Evolutionary conservation across 306 rosid species (phyloP).

Genomic region (Arachis hypogaea): DNA sequence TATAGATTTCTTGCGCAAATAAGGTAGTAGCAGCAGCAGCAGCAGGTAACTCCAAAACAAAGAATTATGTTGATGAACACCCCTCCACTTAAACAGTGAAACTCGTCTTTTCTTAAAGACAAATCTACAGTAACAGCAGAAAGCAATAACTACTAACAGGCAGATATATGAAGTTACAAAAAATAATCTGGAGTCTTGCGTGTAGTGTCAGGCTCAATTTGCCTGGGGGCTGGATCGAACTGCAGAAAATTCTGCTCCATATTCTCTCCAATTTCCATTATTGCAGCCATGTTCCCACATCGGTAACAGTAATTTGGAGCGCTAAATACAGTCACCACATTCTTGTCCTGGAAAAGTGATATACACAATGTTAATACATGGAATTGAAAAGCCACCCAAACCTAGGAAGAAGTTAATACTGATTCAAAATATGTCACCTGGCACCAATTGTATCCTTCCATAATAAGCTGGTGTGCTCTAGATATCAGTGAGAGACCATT

Average conservation of each 20-base stretch:
- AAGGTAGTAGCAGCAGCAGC: constrained; percentile 53
- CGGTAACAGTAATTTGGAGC: constrained; percentile 99
- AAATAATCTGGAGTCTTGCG: constrained; percentile 99
- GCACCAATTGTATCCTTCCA: constrained; percentile 99
- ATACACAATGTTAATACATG: constrained; percentile 26
- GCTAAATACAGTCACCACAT: constrained; percentile 96
- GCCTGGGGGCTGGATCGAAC: constrained; percentile 99
- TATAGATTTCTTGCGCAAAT: constrained; percentile 61
- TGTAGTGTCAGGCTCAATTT: constrained; percentile 91
- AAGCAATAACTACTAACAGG: constrained; percentile 59
- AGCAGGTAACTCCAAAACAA: constrained; percentile 59
- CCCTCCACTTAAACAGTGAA: constrained; percentile 54
- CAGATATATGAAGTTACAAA: constrained; percentile 66
- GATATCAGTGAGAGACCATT: constrained; percentile 94
- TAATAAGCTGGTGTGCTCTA: constrained; percentile 98
- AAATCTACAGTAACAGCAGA: constrained; percentile 66
- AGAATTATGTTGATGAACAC: constrained; percentile 73
- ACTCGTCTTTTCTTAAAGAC: constrained; percentile 58
- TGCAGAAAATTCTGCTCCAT: constrained; percentile 99
- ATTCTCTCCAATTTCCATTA: constrained; percentile 91
- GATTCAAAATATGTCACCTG: constrained; percentile 60
- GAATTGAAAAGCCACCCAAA: constrained; percentile 18
- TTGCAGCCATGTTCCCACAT: constrained; percentile 99
- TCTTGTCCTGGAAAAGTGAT: constrained; percentile 69
- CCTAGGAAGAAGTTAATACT: background rate